phyloP scores from a whole-genome alignment of 192 early-diverging fungal species.

The Coemansia sp. region DNA sequence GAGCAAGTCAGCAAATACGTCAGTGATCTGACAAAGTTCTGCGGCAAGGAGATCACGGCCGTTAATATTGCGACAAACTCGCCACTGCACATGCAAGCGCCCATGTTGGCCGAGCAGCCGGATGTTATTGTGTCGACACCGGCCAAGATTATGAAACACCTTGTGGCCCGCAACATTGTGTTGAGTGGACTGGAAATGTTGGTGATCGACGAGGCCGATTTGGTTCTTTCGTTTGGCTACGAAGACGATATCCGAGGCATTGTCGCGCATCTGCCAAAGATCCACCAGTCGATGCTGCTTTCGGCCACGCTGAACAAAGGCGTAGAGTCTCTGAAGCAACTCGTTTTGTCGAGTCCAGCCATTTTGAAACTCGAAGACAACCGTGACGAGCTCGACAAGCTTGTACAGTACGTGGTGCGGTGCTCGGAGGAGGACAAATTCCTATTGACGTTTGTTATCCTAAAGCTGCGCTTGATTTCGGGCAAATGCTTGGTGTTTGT shows the following conservation, averaged over 20 bases:
- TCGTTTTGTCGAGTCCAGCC: constrained; percentile 83
- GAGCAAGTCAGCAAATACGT: constrained; percentile 84
- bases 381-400: constrained; percentile 56
- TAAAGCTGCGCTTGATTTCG: constrained; percentile 86
- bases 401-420: constrained; percentile 78
- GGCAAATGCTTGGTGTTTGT: constrained; percentile 96
- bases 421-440: constrained; percentile 85
- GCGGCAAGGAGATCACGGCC: constrained; percentile 47
- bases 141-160: constrained; percentile 72
- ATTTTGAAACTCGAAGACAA: constrained; percentile 85
- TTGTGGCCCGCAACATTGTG: constrained; percentile 60
- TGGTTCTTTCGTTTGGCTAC: constrained; percentile 91
- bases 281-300: constrained; percentile 91
- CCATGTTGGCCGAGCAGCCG: constrained; percentile 76
- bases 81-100: constrained; percentile 55
- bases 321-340: constrained; percentile 79
- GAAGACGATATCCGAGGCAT: constrained; percentile 84
- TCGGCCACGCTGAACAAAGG: constrained; percentile 89
- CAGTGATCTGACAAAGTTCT: constrained; percentile 72
- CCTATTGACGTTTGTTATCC: constrained; percentile 80
- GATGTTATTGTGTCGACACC: constrained; percentile 92
- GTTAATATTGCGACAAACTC: constrained; percentile 40
- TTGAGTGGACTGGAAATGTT: constrained; percentile 72
- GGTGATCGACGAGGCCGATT: constrained; percentile 96
- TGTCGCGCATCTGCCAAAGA: constrained; percentile 73